Base-by-base conservation (phyloP, 2,329 filamentous ascomycete genomes). In the Alternaria sp. region DNA sequence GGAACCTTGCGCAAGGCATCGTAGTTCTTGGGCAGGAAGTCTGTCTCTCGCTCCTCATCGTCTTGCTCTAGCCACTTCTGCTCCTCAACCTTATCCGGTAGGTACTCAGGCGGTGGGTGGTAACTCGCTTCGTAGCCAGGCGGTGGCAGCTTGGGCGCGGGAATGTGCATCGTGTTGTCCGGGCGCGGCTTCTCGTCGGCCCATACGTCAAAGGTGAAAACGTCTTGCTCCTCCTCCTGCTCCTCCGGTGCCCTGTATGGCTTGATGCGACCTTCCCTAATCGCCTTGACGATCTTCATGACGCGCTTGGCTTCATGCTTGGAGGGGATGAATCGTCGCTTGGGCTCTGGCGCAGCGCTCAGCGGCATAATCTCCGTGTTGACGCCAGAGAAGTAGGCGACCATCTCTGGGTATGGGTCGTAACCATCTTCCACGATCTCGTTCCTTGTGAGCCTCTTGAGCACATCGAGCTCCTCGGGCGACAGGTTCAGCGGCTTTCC, bases 221-320 rank as follows among this genome's bases (percentile, higher is more conserved):
- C 85, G 57, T 91, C 89, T 62, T 91, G 89, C 54, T 91, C 87
- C 56, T 91, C 88, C 59, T 92, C 89, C 68, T 94, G 88, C 66
- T 90, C 87, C 71, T 93, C 91, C 0, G 89, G 89, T 5, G 93
- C 88, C 77, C 90, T 93, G 83, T 96, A 97, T 5, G 96, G 96
- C 74, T 97, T 83, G 70, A 99, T 98, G 54, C 93, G 89, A 36
- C 96, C 96, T 81, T 98, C 95, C 69, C 91, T 90, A 71, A 99
- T 99, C 40, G 96, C 96, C 75, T 92, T 93, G 57, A 98, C 96
- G 74, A 99, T 89, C 83, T 99, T 98, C 89, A 97, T 97, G 55
- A 99, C 89, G 61, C 94, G 89, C 84, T 97, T 97, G 30, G 93
- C 91, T 81, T 99, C 96, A 80, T 99, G 93, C 81, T 97, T 98